phyloP scores from a whole-genome alignment of 371 early-diverging fungal genomes.

The Dichotomocladium elegans region DNA sequence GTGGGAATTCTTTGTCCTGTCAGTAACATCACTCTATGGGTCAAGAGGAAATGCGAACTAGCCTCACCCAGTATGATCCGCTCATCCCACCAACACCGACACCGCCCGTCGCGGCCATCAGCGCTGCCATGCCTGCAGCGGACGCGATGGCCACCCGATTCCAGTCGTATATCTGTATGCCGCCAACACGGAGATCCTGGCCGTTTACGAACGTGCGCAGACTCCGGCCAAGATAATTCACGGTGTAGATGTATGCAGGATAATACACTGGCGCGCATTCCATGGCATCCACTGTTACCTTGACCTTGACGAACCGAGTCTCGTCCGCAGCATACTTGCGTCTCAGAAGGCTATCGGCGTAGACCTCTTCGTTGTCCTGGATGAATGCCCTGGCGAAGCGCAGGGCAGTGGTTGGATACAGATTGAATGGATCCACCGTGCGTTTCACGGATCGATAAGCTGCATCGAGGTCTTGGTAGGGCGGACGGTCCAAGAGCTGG shows the following conservation, averaged over 20 bases:
- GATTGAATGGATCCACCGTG: slow-evolving; percentile 49
- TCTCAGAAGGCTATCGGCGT: slow-evolving; percentile 46
- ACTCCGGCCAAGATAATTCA: slow-evolving; percentile 44
- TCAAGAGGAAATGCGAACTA: not conserved
- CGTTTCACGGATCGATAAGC: slow-evolving; percentile 17
- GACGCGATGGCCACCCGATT: slow-evolving; percentile 47
- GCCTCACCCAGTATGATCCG: slow-evolving; percentile 44
- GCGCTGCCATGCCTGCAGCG: slow-evolving; percentile 38
- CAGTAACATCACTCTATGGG: not conserved
- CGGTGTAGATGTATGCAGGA: slow-evolving; percentile 52
- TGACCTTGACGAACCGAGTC: slow-evolving; percentile 48
- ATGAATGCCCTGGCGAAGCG: slow-evolving; percentile 48
- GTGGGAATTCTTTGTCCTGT: not conserved
- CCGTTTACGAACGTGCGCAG: slow-evolving; percentile 60
- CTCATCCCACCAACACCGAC: slow-evolving; percentile 41
- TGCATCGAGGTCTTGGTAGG: slow-evolving; percentile 1
- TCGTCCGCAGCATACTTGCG: slow-evolving; percentile 46
- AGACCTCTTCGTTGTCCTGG: slow-evolving; percentile 39
- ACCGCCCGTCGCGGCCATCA: slow-evolving; percentile 35
- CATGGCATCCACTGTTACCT: slow-evolving; percentile 37
- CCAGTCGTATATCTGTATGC: slow-evolving; percentile 53
- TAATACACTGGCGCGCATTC: slow-evolving; percentile 56
- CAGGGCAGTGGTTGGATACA: slow-evolving; percentile 52
- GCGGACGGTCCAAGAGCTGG: slow-evolving; percentile 34
- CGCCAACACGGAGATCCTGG: slow-evolving; percentile 48